Percentiles rank a stretch among this genome's conserved stretches.
phyloP scores from a whole-genome alignment of 2,329 filamentous ascomycete species.

The Colletotrichum australisinense region DNA sequence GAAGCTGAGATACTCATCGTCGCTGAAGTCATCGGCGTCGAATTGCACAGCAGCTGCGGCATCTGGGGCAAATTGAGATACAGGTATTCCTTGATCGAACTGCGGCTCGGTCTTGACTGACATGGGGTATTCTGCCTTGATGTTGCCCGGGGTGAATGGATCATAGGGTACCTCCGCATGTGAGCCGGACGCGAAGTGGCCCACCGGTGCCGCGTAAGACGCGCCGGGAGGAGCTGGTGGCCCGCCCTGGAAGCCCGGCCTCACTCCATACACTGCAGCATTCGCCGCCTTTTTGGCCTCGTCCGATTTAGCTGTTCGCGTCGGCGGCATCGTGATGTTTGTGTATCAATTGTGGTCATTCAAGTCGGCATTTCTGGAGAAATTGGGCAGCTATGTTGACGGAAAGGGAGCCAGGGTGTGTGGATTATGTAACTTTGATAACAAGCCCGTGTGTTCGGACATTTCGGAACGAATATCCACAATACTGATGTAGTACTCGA shows the following conservation, averaged over 20 bases:
- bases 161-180: not conserved
- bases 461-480: no score
- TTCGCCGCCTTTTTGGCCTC: not conserved
- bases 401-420: no score
- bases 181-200: not conserved
- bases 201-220: no score
- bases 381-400: no score
- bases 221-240: not conserved
- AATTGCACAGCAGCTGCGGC: not conserved
- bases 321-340: not conserved
- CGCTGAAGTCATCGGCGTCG: not conserved
- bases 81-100: not conserved
- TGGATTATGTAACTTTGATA: not conserved
- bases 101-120: not conserved
- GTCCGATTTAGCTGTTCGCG: not conserved
- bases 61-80: no score
- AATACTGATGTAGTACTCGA: no score
- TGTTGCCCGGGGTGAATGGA: not conserved
- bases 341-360: not conserved
- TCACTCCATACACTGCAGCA: not conserved
- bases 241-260: not conserved
- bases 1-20: not conserved
- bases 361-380: not conserved
- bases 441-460: no score
- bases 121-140: not conserved